phyloP scores from a whole-genome alignment of 805 yeast genomes.

The Candida vartiovaarae region DNA sequence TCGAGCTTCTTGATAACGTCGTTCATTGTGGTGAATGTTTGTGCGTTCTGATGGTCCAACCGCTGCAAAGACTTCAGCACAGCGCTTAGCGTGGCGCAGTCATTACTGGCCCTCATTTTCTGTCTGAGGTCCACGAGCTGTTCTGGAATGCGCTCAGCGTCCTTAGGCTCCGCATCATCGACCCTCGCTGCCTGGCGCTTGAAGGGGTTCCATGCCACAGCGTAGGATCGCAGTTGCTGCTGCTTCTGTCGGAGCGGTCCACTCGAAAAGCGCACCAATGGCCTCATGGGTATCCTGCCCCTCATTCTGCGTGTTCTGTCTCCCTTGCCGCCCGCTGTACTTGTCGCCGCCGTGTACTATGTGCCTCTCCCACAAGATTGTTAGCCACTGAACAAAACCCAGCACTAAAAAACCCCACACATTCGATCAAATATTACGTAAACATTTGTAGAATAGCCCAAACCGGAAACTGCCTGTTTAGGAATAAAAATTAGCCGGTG shows the following conservation, averaged over 20 bases:
- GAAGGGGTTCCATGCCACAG: slow-evolving; percentile 11
- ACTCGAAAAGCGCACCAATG: neutral
- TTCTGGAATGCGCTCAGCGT: neutral
- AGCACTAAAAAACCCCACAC: no score
- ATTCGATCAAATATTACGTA: no score
- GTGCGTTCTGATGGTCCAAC: neutral
- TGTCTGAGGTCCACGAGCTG: slow-evolving; percentile 6
- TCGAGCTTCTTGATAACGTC: slow-evolving; percentile 16
- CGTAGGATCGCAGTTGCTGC: neutral
- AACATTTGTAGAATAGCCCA: no score
- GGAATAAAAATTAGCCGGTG: no score
- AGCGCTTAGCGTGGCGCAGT: neutral
- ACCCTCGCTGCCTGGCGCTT: neutral
- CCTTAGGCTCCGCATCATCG: slow-evolving; percentile 1
- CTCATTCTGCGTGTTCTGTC: neutral
- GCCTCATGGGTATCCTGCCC: neutral
- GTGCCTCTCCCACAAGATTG: no score
- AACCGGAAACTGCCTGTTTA: no score
- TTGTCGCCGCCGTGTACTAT: no score
- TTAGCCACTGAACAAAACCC: no score
- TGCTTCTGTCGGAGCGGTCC: neutral
- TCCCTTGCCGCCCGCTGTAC: no score
- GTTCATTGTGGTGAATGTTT: slow-evolving; percentile 9
- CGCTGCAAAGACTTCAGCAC: slow-evolving; percentile 3
- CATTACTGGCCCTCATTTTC: neutral